These are phyloP conservation scores for Cicer judaicum DNA, from an alignment of 306 rosid species.

Conservation along the genomic window DNA sequence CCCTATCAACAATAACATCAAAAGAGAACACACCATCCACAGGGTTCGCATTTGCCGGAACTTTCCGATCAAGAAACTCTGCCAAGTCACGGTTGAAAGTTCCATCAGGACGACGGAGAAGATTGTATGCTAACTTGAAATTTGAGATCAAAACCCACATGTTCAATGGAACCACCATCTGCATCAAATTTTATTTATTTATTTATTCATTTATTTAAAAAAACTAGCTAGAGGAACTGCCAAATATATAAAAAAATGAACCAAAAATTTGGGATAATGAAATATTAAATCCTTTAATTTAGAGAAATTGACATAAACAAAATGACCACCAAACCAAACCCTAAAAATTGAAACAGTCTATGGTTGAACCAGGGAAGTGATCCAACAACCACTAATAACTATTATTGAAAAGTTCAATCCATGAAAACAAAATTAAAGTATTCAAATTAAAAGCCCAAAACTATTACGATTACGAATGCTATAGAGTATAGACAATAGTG, in stretches of 20 bases:
- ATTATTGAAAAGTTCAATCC: background rate
- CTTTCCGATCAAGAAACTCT: conserved; percentile 91
- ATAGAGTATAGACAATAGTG: background rate
- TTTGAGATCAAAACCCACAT: conserved; percentile 98
- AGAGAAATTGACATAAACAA: background rate
- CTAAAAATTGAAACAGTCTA: conserved; percentile 32
- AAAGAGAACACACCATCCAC: conserved; percentile 84
- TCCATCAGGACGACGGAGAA: conserved; percentile 98
- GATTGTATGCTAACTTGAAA: conserved; percentile 92
- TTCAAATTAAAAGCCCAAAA: background rate
- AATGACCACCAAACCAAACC: conserved; percentile 26
- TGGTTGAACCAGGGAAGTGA: conserved; percentile 9
- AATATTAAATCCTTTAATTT: background rate
- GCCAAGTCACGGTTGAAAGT: conserved; percentile 95
- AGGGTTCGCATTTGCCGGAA: conserved; percentile 70
- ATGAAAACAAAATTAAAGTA: conserved; percentile 13
- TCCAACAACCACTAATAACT: conserved; percentile 21
- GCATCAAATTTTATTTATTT: conserved; percentile 22
- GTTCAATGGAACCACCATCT: conserved; percentile 96
- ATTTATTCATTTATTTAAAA: background rate
- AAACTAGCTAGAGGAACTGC: background rate
- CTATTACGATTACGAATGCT: background rate
- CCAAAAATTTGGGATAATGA: background rate
- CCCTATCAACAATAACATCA: conserved; percentile 81
- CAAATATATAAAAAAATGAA: background rate